Conservation (phyloP, 2,329 filamentous ascomycete species). For the Cladosporium sphaerospermum region DNA sequence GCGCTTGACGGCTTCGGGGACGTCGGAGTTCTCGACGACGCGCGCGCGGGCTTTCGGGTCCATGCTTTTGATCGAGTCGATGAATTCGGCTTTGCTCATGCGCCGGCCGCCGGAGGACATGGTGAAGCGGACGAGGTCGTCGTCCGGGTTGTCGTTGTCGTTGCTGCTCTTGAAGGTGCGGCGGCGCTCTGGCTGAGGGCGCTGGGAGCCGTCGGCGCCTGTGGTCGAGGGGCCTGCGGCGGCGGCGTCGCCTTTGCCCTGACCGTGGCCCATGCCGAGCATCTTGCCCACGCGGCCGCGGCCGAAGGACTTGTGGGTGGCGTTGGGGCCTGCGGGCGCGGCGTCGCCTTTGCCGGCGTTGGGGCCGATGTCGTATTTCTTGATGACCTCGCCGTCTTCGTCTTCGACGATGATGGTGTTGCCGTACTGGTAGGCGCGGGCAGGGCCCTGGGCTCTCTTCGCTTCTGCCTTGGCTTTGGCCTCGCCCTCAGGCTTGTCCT, state of each 20-base stretch:
- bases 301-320: conserved; percentile 39
- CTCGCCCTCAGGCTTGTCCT: conserved; percentile 17
- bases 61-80: conserved; percentile 65
- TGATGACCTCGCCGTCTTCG: conserved; percentile 78
- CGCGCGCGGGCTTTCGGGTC: conserved; percentile 58
- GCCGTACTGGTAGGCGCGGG: conserved; percentile 79
- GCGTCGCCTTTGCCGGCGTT: conserved; percentile 16
- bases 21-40: conserved; percentile 42
- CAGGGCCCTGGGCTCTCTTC: conserved; percentile 59
- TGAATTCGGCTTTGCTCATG: conserved; percentile 76
- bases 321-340: not conserved
- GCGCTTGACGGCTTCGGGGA: conserved; percentile 42
- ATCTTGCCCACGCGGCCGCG: conserved; percentile 49
- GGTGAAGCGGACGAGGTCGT: conserved; percentile 71
- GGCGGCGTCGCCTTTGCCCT: conserved; percentile 22
- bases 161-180: conserved; percentile 1
- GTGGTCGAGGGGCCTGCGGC: conserved; percentile 15
- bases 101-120: conserved; percentile 65
- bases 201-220: not conserved
- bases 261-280: conserved; percentile 38
- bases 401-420: conserved; percentile 89
- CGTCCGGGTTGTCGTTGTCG: conserved; percentile 42
- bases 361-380: conserved; percentile 64
- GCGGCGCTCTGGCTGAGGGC: conserved; percentile 1
- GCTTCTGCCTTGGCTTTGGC: conserved; percentile 32